Evolutionary conservation across 371 early-diverging fungal genomes (phyloP), one percentile per base, ranked within the genome.

Genomic region (Apophysomyces trapeziformis): DNA sequence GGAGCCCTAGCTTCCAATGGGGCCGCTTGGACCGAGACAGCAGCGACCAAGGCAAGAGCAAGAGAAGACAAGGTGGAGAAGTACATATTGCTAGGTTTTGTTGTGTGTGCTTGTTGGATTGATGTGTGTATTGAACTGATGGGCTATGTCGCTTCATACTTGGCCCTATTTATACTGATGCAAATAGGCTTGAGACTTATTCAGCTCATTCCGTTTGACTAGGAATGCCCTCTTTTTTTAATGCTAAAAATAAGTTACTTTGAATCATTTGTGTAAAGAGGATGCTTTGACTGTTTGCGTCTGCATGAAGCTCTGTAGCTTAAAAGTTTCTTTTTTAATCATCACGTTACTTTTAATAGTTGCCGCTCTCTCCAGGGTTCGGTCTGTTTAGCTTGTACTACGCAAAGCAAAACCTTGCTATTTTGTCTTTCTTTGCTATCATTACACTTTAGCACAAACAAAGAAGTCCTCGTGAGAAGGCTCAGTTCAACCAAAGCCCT

Each of bases 1-100:
- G 69, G 65, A 12, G 54, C 74, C 5, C 38, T 9, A 7, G 60
- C 32, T 11, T 26, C 58, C 13, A 59, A 39, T 26, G 63, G 63
- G 38, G 60, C 63, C 2, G 68, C 68, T 46, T 58, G 37, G 38
- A 46, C 67, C 11, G 57, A 37, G n/a, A 61, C 16, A 37, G 46
- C 32, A n/a, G 39, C 58, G 21, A 65, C 54, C n/a, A 50, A 26
- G 21, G 54, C 54, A 50, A 50, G 54, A 7, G 54, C 54, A 21
- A 50, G 16, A 21, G 54, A 18, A 50, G 54, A 50, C 35, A 50
- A 50, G 54, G 54, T 21, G 21, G 54, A 50, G 54, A 50, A 50
- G 54, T 50, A 21, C 54, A 50, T 50, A 9, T 50, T 45, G 46
- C 16, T 43, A 43, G 9, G 13, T 45, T n/a, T 50, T 21, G 32